Evolutionary conservation across 1,139 yeast species (phyloP).

Genomic region (Sugiyamaella grinbergsii): DNA sequence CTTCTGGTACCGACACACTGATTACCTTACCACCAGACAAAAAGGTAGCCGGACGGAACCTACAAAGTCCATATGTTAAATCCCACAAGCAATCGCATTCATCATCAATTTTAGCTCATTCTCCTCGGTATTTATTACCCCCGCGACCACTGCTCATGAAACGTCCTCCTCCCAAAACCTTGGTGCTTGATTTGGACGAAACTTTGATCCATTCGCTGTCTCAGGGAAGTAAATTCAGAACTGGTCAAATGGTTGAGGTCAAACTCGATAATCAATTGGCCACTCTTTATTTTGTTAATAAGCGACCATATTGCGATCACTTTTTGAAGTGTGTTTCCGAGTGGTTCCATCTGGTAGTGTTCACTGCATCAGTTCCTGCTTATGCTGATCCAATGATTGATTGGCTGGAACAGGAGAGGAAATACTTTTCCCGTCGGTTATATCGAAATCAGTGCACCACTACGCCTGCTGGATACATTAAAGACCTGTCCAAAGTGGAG

Average conservation of each 20-base stretch:
- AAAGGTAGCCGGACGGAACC: slow-evolving; percentile 18
- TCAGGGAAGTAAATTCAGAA: slow-evolving; percentile 58
- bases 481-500: slow-evolving; percentile 65
- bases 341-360: slow-evolving; percentile 88
- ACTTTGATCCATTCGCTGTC: slow-evolving; percentile 89
- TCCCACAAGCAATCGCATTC: slow-evolving; percentile 18
- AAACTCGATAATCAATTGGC: slow-evolving; percentile 63
- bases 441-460: slow-evolving; percentile 82
- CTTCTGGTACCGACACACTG: background rate
- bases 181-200: slow-evolving; percentile 88
- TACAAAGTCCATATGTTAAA: slow-evolving; percentile 26
- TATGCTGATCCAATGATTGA: slow-evolving; percentile 97
- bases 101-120: slow-evolving; percentile 12
- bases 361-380: slow-evolving; percentile 92
- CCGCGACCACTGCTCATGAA: slow-evolving; percentile 39
- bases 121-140: slow-evolving; percentile 24
- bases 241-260: slow-evolving; percentile 82
- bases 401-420: slow-evolving; percentile 66
- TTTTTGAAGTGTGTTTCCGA: slow-evolving; percentile 74
- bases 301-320: slow-evolving; percentile 87
- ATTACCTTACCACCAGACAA: background rate
- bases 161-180: slow-evolving; percentile 58
- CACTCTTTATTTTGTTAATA: slow-evolving; percentile 84
- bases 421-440: slow-evolving; percentile 59
- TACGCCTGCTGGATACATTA: slow-evolving; percentile 72